These are phyloP conservation scores for Paxillus rubicundulus DNA, from an alignment of 768 basidiomycete genomes.

Conservation along the genomic window DNA sequence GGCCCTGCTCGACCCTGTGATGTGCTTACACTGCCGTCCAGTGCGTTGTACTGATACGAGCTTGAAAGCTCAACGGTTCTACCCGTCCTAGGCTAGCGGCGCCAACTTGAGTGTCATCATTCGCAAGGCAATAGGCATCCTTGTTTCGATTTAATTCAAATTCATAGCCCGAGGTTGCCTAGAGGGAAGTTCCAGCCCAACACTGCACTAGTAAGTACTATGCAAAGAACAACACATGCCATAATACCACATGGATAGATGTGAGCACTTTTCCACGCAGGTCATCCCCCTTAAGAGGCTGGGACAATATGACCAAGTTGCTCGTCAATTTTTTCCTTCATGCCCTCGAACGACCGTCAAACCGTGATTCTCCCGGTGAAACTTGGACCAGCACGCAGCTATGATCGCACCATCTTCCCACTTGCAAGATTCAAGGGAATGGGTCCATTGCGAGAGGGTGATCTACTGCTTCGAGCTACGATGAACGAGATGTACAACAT, in stretches of 20 bases:
- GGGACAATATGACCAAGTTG: background rate
- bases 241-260: no score
- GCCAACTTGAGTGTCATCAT: no score
- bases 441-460: background rate
- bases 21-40: no score
- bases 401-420: background rate
- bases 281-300: slow-evolving; percentile 3
- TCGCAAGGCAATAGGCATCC: background rate
- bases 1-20: no score
- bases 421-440: background rate
- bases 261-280: background rate
- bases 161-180: no score
- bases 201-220: no score
- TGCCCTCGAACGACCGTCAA: background rate
- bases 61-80: no score
- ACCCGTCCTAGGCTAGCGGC: no score
- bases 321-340: background rate
- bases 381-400: background rate
- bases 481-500: slow-evolving; percentile 6
- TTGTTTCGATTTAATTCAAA: background rate
- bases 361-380: background rate
- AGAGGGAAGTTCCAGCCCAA: no score
- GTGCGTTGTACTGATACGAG: no score
- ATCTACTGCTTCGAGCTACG: slow-evolving; percentile 2
- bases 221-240: no score